These are phyloP conservation scores for Fonsecaea multimorphosa DNA, from an alignment of 2,329 filamentous ascomycete species.

Conservation along the genomic window DNA sequence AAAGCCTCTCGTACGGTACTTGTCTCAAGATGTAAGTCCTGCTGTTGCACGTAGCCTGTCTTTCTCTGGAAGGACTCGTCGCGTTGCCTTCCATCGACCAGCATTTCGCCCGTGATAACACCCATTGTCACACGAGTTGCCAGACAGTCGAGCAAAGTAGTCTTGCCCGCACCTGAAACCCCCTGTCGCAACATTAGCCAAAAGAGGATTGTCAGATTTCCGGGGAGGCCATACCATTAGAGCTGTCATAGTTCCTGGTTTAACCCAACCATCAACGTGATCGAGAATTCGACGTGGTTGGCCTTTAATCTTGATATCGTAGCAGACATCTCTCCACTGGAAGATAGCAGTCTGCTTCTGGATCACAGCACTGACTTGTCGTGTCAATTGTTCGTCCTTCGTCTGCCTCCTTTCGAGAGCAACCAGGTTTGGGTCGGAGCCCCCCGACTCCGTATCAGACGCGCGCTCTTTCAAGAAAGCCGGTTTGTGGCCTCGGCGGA, in stretches of 20 bases:
- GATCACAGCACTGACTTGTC: conserved; percentile 29
- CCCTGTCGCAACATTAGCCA: conserved; percentile 47
- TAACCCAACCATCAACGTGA: conserved; percentile 89
- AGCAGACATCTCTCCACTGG: conserved; percentile 84
- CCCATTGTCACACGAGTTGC: conserved; percentile 87
- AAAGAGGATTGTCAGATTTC: neutral
- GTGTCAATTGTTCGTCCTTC: conserved; percentile 23
- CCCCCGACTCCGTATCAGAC: conserved; percentile 21
- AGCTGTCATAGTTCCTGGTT: conserved; percentile 88
- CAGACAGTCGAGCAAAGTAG: conserved; percentile 83
- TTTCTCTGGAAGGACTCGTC: conserved; percentile 87
- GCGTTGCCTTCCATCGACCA: conserved; percentile 74
- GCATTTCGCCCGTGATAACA: conserved; percentile 83
- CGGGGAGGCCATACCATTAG: conserved; percentile 65
- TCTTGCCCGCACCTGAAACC: conserved; percentile 89
- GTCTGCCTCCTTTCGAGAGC: conserved; percentile 24
- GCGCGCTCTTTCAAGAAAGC: conserved; percentile 44
- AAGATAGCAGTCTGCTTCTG: conserved; percentile 75
- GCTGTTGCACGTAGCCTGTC: conserved; percentile 89
- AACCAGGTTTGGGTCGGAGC: conserved; percentile 21
- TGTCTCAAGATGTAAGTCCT: conserved; percentile 84
- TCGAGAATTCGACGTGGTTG: conserved; percentile 78
- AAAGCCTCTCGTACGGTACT: conserved; percentile 87
- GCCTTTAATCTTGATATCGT: conserved; percentile 79
- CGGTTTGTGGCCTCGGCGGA: conserved; percentile 70